Conservation (phyloP, 2,329 filamentous ascomycete genomes). For the Sclerotinia borealis region DNA sequence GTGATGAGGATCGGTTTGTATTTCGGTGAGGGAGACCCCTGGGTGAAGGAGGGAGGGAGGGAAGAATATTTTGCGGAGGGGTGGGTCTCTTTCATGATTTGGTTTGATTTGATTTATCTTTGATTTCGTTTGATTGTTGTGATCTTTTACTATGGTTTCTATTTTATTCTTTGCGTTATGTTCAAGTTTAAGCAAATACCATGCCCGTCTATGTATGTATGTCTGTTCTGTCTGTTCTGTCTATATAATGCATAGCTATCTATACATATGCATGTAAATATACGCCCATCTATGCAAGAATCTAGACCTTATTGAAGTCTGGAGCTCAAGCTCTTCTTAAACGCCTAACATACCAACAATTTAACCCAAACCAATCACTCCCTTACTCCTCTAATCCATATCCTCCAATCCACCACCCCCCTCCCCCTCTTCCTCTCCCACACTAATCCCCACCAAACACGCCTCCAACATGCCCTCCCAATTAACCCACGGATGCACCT, state of each 20-base stretch:
- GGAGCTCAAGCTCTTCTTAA: not conserved
- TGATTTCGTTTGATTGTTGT: not conserved
- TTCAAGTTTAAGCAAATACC: not conserved
- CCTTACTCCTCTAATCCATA: conserved; percentile 53
- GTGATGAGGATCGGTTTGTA: conserved; percentile 30
- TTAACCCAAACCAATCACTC: too few species aligned
- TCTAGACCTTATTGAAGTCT: not conserved
- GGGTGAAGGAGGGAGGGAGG: not conserved
- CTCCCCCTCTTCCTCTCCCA: conserved; percentile 45
- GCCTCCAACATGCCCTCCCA: conserved; percentile 62
- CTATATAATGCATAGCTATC: not conserved
- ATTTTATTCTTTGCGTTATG: not conserved
- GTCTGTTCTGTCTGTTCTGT: not conserved
- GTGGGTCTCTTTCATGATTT: not conserved
- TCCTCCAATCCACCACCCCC: conserved; percentile 46
- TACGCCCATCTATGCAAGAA: not conserved
- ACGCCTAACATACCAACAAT: not conserved
- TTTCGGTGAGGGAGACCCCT: not conserved
- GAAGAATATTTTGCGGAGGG: not conserved
- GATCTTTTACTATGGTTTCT: not conserved
- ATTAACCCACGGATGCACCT: conserved; percentile 67
- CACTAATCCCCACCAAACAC: conserved; percentile 57
- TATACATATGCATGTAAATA: not conserved
- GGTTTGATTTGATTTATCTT: not conserved
- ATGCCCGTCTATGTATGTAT: conserved; percentile 4